Base-by-base conservation (phyloP, 176 grass and related monocot species). In the Echinochloa phyllopogon region DNA sequence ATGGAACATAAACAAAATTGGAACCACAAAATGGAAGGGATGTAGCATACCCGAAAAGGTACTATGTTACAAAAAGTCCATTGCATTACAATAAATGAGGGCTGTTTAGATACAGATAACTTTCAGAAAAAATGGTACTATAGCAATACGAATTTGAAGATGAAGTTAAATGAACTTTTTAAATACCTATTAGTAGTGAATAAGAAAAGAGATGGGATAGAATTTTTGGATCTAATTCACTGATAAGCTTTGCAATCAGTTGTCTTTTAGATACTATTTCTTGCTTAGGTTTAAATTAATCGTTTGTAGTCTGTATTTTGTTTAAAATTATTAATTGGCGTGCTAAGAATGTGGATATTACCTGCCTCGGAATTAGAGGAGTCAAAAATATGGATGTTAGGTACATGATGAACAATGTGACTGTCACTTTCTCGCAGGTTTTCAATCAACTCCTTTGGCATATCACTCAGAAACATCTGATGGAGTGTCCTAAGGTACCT, bases 401-500 rank as follows among this genome's bases (percentile, higher is more conserved):
- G 49, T 81, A 82, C 66, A 58, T 90, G 76, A 18, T 75, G 69
- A 82, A 86, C 69, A 41, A 86, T 85, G 44, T 61, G 23, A 39
- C 41, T 75, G n/a, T 87, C 69, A 33, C 1, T 69, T 77, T 53
- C 55, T 79, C 39, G 42, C 53, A 90, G 44, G 10, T 53, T 87
- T 56, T 37, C 84, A 25, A 42, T 63, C 41, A 90, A 87, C 71
- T 83, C 79, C 6, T 52, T 53, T 8, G 60, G 2, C 83, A 82
- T 82, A 56, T 86, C 76, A 51, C 48, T 59, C 37, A 90, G 21
- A 81, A 47, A 2, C 23, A 90, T 65, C 24, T 78, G 38, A 10
- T 90, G 14, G 44, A 90, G 51, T 71, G 77, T 82, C 42, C 55
- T 65, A 25, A 90, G 48, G 55, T 77, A 82, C 64, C 45, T 77